phyloP scores from a whole-genome alignment of 306 rosid species.

The Quercus suber region DNA sequence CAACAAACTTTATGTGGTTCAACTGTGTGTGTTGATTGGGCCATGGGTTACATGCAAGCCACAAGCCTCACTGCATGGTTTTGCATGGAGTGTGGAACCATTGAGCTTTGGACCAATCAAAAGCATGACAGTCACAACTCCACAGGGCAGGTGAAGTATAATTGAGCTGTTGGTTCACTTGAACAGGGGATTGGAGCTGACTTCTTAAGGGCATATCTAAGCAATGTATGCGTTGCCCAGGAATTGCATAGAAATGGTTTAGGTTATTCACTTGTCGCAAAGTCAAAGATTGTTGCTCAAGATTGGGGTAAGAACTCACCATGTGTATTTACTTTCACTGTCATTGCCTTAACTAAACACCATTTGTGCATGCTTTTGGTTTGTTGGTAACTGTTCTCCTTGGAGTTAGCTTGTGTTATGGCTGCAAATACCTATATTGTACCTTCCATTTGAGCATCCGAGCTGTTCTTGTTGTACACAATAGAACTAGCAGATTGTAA shows the following conservation, averaged over 20 bases:
- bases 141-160: not conserved
- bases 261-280: constrained; percentile 66
- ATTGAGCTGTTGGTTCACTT: constrained; percentile 13
- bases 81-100: not conserved
- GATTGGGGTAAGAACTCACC: constrained; percentile 69
- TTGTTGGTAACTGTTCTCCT: not conserved
- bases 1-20: not conserved
- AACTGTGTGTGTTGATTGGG: not conserved
- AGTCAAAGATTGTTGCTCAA: constrained; percentile 74
- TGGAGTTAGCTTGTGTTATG: not conserved
- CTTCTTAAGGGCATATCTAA: constrained; percentile 84
- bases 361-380: not conserved
- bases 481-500: not conserved
- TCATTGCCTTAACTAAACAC: constrained; percentile 1
- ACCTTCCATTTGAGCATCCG: not conserved
- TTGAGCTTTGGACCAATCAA: not conserved
- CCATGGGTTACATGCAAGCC: not conserved
- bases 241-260: constrained; percentile 84
- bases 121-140: not conserved
- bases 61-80: not conserved
- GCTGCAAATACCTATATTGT: not conserved
- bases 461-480: not conserved
- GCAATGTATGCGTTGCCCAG: constrained; percentile 87
- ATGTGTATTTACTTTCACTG: not conserved
- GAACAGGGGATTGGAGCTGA: constrained; percentile 64